Conservation (phyloP, 1,284 basidiomycete species). For the Puccinia hordei region DNA sequence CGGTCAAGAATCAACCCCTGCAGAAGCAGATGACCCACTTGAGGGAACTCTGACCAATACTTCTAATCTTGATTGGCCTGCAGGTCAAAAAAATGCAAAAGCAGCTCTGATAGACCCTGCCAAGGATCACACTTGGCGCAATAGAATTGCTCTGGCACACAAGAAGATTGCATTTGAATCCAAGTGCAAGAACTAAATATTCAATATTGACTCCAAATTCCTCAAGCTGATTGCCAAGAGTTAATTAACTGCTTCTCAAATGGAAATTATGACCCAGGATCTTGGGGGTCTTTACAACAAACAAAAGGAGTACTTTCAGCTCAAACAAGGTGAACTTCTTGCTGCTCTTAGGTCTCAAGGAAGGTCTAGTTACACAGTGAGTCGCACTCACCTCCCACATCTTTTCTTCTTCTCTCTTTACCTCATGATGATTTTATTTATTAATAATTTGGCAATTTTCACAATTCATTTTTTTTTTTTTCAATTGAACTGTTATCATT, state of each 20-base stretch:
- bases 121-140: background rate
- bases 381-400: too few relatives aligned
- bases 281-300: background rate
- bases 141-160: background rate
- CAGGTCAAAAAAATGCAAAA: background rate
- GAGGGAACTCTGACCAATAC: background rate
- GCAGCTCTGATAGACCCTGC: background rate
- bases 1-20: background rate
- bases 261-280: constrained; percentile 3
- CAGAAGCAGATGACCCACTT: too few relatives aligned
- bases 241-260: too few relatives aligned
- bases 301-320: background rate
- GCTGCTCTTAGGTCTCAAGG: too few relatives aligned
- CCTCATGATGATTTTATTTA: background rate
- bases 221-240: too few relatives aligned
- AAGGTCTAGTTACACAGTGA: background rate
- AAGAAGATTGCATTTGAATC: too few relatives aligned
- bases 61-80: background rate
- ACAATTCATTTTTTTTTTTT: too few relatives aligned
- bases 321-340: background rate
- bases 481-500: too few relatives aligned
- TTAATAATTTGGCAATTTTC: too few relatives aligned
- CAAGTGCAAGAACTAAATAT: too few relatives aligned
- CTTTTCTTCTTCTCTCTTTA: background rate
- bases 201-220: too few relatives aligned